Base-by-base conservation (phyloP, 2,329 filamentous ascomycete species). In the Aciculosporium take region DNA sequence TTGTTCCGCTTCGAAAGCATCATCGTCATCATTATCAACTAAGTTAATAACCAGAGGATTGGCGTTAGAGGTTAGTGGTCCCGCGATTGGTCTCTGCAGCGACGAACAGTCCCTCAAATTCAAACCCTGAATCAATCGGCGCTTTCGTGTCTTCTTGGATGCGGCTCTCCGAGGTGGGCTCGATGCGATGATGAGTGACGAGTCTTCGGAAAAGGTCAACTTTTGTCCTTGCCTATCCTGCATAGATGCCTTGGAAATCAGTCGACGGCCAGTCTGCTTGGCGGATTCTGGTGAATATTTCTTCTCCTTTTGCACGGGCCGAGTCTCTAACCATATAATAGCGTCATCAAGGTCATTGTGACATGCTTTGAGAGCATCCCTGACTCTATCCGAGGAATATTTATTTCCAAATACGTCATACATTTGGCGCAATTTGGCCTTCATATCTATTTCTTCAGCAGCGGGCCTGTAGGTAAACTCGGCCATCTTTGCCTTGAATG, bases 381-480 rank as follows among this genome's bases (percentile, higher is more conserved):
- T 55, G 18, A 56, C 61, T 37, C 48, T 51, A 15, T 56, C 46
- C 1, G 56, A 48, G 10, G 60, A 50, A 28, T 57, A 53, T 27
- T 39, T 57, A 15, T 52, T 40, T 2, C 58, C 58, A 31, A 58
- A 55, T 4, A 62, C 54, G 25, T 62, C 56, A 38, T 51, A 64
- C 10, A 66, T 55, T 40, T 63, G 59, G 12, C 56, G 53, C 23
- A 66, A 44, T 37, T 55, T 61, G 24, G 42, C 49, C 36, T 49
- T 53, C 20, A 43, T 71, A 28, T 60, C 44, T 32, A 45, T 61
- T 33, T 60, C 58, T 30, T 65, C 56, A 15, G 57, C 54, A 32
- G 65, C 60, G 39, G 72, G 66, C 23, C 74, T 68, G 43, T 79
- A 74, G 18, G 56, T 46, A 48, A 58, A 59, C n/a, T 53, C 46